Base-by-base conservation (phyloP, 148 eudicot genomes). In the Camellia sinensis region DNA sequence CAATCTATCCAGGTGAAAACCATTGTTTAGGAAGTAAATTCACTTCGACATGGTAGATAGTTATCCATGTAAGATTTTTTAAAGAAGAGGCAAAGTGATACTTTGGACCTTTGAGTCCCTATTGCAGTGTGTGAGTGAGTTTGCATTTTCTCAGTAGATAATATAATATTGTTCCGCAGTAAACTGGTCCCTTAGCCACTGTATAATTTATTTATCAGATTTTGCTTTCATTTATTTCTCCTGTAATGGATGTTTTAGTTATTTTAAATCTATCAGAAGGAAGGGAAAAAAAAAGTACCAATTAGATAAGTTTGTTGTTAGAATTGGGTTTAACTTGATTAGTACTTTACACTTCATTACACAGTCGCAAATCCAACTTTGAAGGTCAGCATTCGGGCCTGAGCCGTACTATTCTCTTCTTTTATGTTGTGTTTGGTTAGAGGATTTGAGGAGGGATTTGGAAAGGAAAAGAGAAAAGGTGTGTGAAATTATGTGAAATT, bases 1-100 rank as follows among this genome's bases (percentile, higher is more conserved):
- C 90, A 86, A 53, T 88, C 90, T 13, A 81, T 88, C 71, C 88
- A 84, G 82, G 87, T 88, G 75, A 88, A 86, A 78, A 82, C 79
- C 71, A 53, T 87, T 66, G 81, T 29, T 18, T 86, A 81, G 71
- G 43, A 77, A 5, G 41, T 54, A 69, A 45, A 17, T 67, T 52
- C 11, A 50, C 61, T 73, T 73, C 62, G 29, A 14, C 41, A 6
- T 7, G 10, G 7, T 7, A 64, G 22, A 41, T 44, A 63, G 6
- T 45, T 12, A 46, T 53, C 29, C 45, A 65, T 13, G 69, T 62
- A 22, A 12, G 7, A 8, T 44, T 75, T 7, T 2, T 41, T 6
- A 62, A 76, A n/a, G 54, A 17, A 59, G 19, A 13, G 12, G 5
- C n/a, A 1, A 76, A 18, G 22, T 3, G 4, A 74, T 74, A 17